Conservation (phyloP, 2,329 filamentous ascomycete species). For the Arthrobotrys iridis region DNA sequence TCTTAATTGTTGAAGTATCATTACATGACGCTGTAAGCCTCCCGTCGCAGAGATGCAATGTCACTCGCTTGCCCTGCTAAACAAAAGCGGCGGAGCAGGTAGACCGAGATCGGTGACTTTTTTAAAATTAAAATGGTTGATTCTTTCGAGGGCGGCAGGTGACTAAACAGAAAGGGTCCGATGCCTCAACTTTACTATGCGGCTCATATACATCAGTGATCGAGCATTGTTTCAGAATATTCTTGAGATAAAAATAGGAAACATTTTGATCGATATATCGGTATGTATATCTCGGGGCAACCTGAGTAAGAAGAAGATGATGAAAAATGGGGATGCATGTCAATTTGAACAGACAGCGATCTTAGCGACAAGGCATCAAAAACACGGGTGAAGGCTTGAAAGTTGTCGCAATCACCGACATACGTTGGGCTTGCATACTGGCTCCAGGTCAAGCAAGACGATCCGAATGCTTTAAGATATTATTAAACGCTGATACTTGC, state of each 20-base stretch:
- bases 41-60: slow-evolving; percentile 25
- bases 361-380: slow-evolving; percentile 28
- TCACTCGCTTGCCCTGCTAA: not conserved
- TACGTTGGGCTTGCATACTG: slow-evolving; percentile 26
- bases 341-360: not conserved
- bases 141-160: slow-evolving; percentile 25
- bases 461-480: slow-evolving; percentile 19
- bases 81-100: slow-evolving; percentile 34
- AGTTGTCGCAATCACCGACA: slow-evolving; percentile 31
- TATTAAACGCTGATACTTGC: slow-evolving; percentile 7
- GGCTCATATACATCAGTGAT: slow-evolving; percentile 34
- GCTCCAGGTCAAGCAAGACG: slow-evolving; percentile 23
- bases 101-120: slow-evolving; percentile 36
- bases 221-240: slow-evolving; percentile 9
- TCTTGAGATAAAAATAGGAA: slow-evolving; percentile 39
- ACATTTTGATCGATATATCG: not conserved
- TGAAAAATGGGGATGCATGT: not conserved
- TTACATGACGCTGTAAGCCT: slow-evolving; percentile 27
- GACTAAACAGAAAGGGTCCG: slow-evolving; percentile 28
- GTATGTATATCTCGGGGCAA: not conserved
- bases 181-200: slow-evolving; percentile 3
- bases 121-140: slow-evolving; percentile 48
- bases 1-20: slow-evolving; percentile 20
- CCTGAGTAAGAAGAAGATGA: slow-evolving; percentile 14
- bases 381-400: slow-evolving; percentile 32